phyloP scores from a whole-genome alignment of 139 green algal genomes.

The Chlorella ohadii region DNA sequence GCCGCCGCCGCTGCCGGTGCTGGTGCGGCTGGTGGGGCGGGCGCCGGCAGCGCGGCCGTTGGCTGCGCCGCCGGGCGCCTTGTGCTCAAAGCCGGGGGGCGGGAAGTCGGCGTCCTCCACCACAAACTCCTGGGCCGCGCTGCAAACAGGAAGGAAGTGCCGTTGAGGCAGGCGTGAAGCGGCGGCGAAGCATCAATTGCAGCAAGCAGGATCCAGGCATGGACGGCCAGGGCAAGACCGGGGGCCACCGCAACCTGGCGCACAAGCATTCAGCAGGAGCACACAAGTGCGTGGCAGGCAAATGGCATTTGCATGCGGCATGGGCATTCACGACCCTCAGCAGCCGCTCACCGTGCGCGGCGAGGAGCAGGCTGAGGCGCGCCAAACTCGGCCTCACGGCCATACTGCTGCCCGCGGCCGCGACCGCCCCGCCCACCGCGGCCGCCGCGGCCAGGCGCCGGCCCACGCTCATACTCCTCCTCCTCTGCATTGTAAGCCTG shows the following conservation, averaged over 20 bases:
- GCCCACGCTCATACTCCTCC: neutral
- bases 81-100: conserved; percentile 22
- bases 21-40: neutral
- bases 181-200: too few relatives aligned
- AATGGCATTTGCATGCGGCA: too few relatives aligned
- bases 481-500: neutral
- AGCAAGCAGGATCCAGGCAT: too few relatives aligned
- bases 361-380: too few relatives aligned
- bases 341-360: too few relatives aligned
- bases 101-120: conserved; percentile 18
- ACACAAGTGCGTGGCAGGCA: too few relatives aligned
- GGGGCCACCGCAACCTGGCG: too few relatives aligned
- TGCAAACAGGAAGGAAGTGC: neutral
- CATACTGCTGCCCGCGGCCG: neutral
- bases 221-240: too few relatives aligned
- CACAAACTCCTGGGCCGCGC: neutral
- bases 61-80: neutral
- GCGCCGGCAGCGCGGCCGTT: neutral
- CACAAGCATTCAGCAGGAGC: neutral
- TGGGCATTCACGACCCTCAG: too few relatives aligned
- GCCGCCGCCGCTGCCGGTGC: neutral
- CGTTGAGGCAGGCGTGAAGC: neutral
- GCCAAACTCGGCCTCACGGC: neutral
- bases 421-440: neutral
- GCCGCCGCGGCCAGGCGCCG: neutral